Percentiles rank a stretch among this genome's conserved stretches.
These are phyloP conservation scores for Primulina eburnea DNA, from an alignment of 257 asterid genomes.

Conservation along the genomic window DNA sequence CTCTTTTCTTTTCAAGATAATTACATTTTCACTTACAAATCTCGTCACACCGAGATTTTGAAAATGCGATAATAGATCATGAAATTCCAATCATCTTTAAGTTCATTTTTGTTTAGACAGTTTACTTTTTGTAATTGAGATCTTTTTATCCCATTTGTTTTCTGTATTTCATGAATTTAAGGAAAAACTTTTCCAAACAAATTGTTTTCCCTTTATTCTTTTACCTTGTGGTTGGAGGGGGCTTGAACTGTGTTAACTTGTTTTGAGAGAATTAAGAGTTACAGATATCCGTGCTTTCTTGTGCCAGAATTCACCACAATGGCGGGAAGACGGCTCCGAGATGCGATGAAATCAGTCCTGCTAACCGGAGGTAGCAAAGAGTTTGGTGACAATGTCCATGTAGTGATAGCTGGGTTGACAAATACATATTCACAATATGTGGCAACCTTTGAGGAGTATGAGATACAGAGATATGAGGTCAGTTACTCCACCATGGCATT, in stretches of 20 bases:
- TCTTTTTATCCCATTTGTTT: too few species aligned
- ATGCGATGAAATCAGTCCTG: conserved; percentile 71
- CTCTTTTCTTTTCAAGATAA: not conserved
- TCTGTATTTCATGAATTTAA: too few species aligned
- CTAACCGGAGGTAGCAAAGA: conserved; percentile 42
- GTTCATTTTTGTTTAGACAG: too few species aligned
- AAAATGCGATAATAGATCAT: not conserved
- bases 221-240: not conserved
- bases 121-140: too few species aligned
- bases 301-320: conserved; percentile 84
- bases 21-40: not conserved
- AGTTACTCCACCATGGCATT: conserved; percentile 27
- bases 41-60: not conserved
- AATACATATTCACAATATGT: conserved; percentile 91
- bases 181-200: too few species aligned
- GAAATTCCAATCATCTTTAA: not conserved
- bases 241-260: not conserved
- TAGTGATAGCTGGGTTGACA: conserved; percentile 92
- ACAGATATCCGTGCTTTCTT: not conserved
- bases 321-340: conserved; percentile 98
- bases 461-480: conserved; percentile 96
- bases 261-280: not conserved
- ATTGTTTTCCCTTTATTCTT: too few species aligned
- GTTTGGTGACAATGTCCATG: conserved; percentile 56
- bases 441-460: conserved; percentile 87